These are phyloP conservation scores for Mycena olivaceomarginata DNA, from an alignment of 768 basidiomycete species.

Conservation along the genomic window DNA sequence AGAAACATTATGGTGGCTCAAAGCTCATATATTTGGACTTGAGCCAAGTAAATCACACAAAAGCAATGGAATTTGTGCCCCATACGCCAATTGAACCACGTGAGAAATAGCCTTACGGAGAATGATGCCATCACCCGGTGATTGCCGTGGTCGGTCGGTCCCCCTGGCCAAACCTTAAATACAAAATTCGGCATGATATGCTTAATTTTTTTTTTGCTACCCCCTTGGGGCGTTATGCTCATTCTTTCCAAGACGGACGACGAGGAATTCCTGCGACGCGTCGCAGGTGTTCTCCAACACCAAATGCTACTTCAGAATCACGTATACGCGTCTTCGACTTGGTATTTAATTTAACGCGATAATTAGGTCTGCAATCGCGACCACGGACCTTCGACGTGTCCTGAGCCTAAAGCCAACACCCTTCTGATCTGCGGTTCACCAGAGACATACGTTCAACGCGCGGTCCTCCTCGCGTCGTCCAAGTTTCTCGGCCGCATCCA, in stretches of 20 bases:
- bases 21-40: too few species aligned
- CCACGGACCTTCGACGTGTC: conserved; percentile 60
- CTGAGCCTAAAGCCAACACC: conserved; percentile 57
- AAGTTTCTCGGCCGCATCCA: conserved; percentile 83
- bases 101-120: too few species aligned
- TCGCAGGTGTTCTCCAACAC: conserved; percentile 69
- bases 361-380: conserved; percentile 65
- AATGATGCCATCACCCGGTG: too few species aligned
- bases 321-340: conserved; percentile 30
- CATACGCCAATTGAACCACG: too few species aligned
- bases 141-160: too few species aligned
- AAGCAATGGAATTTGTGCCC: too few species aligned
- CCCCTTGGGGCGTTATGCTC: conserved; percentile 77
- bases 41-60: too few species aligned
- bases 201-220: too few species aligned
- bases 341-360: neutral
- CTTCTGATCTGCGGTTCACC: conserved; percentile 78
- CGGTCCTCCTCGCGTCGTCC: conserved; percentile 76
- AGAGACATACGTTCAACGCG: conserved; percentile 76
- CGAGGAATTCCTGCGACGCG: conserved; percentile 73
- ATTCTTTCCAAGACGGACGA: conserved; percentile 77
- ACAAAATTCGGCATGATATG: too few species aligned
- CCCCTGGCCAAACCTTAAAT: too few species aligned
- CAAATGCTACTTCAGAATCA: conserved; percentile 64
- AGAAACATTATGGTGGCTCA: too few species aligned